Base-by-base conservation (phyloP, 129 eudicot species). In the Lactuca saligna region DNA sequence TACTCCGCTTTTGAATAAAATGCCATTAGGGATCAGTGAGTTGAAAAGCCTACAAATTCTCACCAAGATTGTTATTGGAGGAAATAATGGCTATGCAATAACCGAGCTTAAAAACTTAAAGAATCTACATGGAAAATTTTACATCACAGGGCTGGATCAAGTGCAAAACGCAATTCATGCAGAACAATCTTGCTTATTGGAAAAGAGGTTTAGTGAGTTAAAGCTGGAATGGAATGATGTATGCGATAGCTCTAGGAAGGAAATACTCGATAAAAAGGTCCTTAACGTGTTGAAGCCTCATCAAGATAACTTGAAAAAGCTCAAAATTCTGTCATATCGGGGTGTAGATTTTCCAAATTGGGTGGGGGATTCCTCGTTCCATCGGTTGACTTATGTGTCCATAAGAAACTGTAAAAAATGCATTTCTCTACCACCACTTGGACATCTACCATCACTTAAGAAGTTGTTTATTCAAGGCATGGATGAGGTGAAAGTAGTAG, bases 21-120 rank as follows among this genome's bases (percentile, higher is more conserved):
- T 82, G 75, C 87, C 87, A 2, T 55, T 13, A 4, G 81, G 71
- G 44, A 78, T 78, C 17, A 67, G 80, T 59, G 31, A 14, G 31
- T 55, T 55, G 32, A 55, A 17, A 12, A 55, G 70, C 20, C 63
- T 82, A 38, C 78, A 59, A 58, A 74, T 74, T 5, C 56, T 82
- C 17, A 56, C 80, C 0, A 69, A 74, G 15, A 9, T 82, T n/a
- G 53, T 78, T 9, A 14, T 82, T 20, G 34, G 66, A 31, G 54
- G 38, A 62, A 48, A 12, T 13, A 46, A 44, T 51, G 80, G 78
- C 7, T 38, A 38, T 38, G 42, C 42, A 38, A 38, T 38, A 38
- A 38, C 8, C 8, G 42, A 38, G 42, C 8, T 38, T 38, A 38
- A 38, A 38, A 8, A 59, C 56, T 65, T 78, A 12, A 13, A 25